These are phyloP conservation scores for Oldenlandia corymbosa DNA, from an alignment of 257 asterid species.

Conservation along the genomic window DNA sequence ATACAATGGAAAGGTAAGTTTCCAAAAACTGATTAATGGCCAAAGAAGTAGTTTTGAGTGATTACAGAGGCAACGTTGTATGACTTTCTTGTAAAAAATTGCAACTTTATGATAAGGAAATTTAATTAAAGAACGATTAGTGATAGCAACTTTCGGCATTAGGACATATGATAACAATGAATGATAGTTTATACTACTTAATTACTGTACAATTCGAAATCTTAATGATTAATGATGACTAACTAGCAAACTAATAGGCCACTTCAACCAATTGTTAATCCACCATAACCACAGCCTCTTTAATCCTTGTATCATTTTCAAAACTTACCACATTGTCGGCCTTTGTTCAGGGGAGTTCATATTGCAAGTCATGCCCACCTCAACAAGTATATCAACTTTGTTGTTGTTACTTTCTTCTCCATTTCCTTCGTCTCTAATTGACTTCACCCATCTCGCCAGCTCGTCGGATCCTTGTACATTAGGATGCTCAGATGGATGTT, in stretches of 20 bases:
- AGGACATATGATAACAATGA: too few species aligned
- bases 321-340: slow-evolving; percentile 91
- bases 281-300: slow-evolving; percentile 59
- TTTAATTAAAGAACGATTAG: too few species aligned
- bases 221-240: neutral
- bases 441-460: slow-evolving; percentile 63
- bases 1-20: too few species aligned
- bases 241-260: neutral
- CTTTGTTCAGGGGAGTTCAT: slow-evolving; percentile 61
- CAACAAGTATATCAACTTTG: slow-evolving; percentile 65
- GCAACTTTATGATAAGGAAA: too few species aligned
- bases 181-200: neutral
- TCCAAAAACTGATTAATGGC: too few species aligned
- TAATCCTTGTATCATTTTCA: slow-evolving; percentile 89
- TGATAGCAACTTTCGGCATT: too few species aligned
- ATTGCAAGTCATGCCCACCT: slow-evolving; percentile 74
- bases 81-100: too few species aligned
- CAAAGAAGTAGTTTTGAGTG: too few species aligned
- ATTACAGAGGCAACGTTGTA: too few species aligned
- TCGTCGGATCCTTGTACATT: slow-evolving; percentile 28
- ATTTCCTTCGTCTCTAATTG: slow-evolving; percentile 49
- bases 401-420: slow-evolving; percentile 33
- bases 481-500: slow-evolving; percentile 57
- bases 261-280: too few species aligned
- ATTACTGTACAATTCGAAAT: neutral